Conservation (phyloP, 73 alveolate species). For the Symbiodinium natans region DNA sequence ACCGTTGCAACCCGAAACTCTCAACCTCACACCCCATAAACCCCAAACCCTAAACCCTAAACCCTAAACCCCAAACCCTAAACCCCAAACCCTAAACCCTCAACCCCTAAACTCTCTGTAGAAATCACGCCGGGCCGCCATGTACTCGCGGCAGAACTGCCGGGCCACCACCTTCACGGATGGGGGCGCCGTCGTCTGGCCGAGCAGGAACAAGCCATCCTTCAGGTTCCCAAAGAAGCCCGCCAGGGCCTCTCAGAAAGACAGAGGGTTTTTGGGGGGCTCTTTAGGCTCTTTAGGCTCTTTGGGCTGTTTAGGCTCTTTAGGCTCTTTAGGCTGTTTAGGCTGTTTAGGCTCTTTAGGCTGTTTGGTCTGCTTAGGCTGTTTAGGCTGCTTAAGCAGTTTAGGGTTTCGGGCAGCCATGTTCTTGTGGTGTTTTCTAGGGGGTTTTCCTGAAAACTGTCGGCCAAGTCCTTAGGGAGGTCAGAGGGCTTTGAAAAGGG, state of each 20-base stretch:
- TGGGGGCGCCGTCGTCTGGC: conserved; percentile 78
- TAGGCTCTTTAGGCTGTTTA: no score
- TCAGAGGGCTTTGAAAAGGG: no score
- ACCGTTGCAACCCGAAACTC: background rate
- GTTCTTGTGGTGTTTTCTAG: no score
- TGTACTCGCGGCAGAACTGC: conserved; percentile 86
- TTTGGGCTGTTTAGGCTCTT: no score
- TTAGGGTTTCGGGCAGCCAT: no score
- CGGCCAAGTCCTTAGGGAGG: no score
- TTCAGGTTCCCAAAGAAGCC: conserved; percentile 81
- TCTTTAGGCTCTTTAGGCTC: no score
- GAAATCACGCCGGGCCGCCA: background rate
- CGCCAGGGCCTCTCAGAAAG: conserved; percentile 12
- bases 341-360: no score
- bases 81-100: background rate
- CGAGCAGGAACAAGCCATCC: conserved; percentile 48
- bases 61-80: background rate
- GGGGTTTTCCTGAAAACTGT: no score
- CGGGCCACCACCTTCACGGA: conserved; percentile 44
- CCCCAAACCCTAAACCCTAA: background rate
- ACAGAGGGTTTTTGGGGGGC: no score
- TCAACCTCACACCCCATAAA: background rate
- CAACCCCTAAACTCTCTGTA: background rate
- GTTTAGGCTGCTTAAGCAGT: no score
- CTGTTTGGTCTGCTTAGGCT: no score